These are phyloP conservation scores for Citrus hindsii DNA, from an alignment of 345 rosid genomes.

Conservation along the genomic window DNA sequence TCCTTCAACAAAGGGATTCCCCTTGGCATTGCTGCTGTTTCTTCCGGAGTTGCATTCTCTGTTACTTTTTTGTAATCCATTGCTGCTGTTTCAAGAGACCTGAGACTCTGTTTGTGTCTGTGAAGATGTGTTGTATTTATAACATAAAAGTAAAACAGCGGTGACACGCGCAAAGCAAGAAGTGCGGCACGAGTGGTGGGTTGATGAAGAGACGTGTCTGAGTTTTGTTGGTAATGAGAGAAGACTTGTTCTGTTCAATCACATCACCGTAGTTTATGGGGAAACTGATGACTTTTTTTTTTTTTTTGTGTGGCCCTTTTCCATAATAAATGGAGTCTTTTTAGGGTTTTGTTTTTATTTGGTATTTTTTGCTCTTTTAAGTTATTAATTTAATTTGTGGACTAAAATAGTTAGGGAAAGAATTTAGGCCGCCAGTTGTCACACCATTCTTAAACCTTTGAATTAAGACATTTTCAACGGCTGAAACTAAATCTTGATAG, in stretches of 20 bases:
- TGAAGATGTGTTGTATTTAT: too few relatives aligned
- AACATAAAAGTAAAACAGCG: too few relatives aligned
- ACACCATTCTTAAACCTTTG: neutral
- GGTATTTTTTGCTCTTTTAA: neutral
- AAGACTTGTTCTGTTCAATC: conserved; percentile 16
- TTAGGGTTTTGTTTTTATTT: neutral
- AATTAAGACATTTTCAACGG: too few relatives aligned
- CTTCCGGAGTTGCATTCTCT: conserved; percentile 52
- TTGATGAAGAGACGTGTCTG: conserved; percentile 15
- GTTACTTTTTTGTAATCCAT: conserved; percentile 11
- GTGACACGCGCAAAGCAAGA: conserved; percentile 24
- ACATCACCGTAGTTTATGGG: neutral
- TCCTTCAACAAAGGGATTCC: conserved; percentile 52
- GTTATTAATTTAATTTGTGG: too few relatives aligned
- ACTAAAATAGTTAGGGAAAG: neutral
- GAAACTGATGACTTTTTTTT: neutral
- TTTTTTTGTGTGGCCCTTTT: neutral
- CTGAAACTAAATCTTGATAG: neutral
- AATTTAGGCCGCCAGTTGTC: neutral
- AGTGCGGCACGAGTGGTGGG: conserved; percentile 15
- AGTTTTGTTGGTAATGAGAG: neutral
- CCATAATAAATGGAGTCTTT: neutral
- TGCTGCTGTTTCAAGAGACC: neutral
- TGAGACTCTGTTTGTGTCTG: neutral
- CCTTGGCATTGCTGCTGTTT: conserved; percentile 31